A percentile compares a stretch with the other conserved stretches of the same genome.
Evolutionary conservation across 345 rosid species (phyloP).

Genomic region (Gossypium raimondii): DNA sequence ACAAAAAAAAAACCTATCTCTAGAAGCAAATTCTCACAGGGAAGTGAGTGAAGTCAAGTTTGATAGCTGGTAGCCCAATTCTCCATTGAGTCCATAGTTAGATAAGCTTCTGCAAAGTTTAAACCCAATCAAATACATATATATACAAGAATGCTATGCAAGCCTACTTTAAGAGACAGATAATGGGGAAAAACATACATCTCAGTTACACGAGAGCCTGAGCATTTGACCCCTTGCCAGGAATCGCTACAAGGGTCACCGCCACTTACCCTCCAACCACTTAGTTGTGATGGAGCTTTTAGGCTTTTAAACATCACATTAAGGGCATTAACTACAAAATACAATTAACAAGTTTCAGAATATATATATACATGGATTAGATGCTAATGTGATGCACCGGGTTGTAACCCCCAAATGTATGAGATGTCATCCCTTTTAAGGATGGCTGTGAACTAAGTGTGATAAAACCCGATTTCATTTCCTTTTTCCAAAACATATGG

Average conservation of each 20-base stretch:
- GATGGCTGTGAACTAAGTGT: too few relatives aligned
- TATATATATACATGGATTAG: not conserved
- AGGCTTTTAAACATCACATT: conserved; percentile 79
- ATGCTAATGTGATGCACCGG: not conserved
- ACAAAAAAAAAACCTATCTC: not conserved
- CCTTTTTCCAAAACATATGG: not conserved
- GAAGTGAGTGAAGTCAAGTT: conserved; percentile 76
- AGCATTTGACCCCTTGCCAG: conserved; percentile 88
- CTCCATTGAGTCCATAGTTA: conserved; percentile 69
- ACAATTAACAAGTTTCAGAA: conserved; percentile 22
- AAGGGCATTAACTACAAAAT: conserved; percentile 68
- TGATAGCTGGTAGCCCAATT: conserved; percentile 75
- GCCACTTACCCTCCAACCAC: conserved; percentile 66
- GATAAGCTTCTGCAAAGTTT: conserved; percentile 58
- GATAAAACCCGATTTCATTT: too few relatives aligned
- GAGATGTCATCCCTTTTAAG: too few relatives aligned
- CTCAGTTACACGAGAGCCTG: conserved; percentile 72
- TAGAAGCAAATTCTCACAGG: conserved; percentile 51
- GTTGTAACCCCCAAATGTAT: too few relatives aligned
- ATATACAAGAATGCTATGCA: not conserved
- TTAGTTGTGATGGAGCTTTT: conserved; percentile 68
- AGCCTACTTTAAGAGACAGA: not conserved
- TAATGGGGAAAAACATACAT: conserved; percentile 35
- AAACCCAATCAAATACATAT: not conserved
- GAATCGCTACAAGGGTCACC: conserved; percentile 89